Conservation (phyloP, 768 basidiomycete species). For the Lyophyllum decastes region DNA sequence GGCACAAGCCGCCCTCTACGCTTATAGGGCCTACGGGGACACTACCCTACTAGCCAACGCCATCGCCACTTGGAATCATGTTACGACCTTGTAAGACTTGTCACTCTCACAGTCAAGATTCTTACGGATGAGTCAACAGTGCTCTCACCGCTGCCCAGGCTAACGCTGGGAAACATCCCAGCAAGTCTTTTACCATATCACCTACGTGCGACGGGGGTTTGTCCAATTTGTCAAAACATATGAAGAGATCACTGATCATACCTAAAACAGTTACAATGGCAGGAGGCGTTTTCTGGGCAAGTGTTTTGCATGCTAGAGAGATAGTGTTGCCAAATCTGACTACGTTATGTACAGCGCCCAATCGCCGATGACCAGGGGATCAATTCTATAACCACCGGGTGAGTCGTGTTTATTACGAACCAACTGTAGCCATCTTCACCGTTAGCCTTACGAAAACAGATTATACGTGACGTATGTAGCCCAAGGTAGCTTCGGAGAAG, state of each 20-base stretch:
- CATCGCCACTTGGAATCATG: slow-evolving; percentile 48
- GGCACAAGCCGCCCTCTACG: slow-evolving; percentile 53
- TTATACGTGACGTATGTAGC: slow-evolving; percentile 13
- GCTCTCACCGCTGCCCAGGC: slow-evolving; percentile 44
- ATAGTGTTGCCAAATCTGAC: not conserved
- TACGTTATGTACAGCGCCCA: slow-evolving; percentile 34
- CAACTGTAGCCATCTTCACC: not conserved
- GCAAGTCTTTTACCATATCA: slow-evolving; percentile 41
- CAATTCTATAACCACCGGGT: slow-evolving; percentile 57
- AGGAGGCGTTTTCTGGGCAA: slow-evolving; percentile 58
- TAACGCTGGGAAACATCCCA: slow-evolving; percentile 33
- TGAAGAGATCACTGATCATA: not conserved
- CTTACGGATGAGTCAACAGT: slow-evolving; percentile 21
- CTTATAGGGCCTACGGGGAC: slow-evolving; percentile 49
- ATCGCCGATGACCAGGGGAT: slow-evolving; percentile 40
- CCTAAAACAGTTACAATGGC: slow-evolving; percentile 43
- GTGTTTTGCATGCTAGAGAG: not conserved
- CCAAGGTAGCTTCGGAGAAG: not conserved
- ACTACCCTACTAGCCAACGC: slow-evolving; percentile 42
- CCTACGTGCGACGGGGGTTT: slow-evolving; percentile 46
- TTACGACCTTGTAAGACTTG: slow-evolving; percentile 42
- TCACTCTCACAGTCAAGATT: not conserved
- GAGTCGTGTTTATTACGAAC: slow-evolving; percentile 5
- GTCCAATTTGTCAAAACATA: slow-evolving; percentile 11
- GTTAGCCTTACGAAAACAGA: slow-evolving; percentile 3